Base-by-base conservation (phyloP, 73 alveolate genomes). In the Paramecium sexaurelia region DNA sequence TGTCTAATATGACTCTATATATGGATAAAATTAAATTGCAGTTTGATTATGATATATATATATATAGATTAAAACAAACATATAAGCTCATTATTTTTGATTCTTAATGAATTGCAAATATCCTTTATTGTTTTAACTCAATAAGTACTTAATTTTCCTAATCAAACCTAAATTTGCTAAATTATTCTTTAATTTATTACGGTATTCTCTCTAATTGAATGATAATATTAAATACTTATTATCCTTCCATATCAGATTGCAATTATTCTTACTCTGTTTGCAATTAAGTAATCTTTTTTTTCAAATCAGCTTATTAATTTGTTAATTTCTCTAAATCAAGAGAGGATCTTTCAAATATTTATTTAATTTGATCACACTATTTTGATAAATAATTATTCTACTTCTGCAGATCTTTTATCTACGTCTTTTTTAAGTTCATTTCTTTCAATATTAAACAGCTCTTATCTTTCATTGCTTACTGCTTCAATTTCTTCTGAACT, bases 341-440 rank as follows among this genome's bases (percentile, higher is more conserved):
- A 7, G 40, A 41, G 24, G 90, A 22, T 22, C 90, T 37, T 40
- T 78, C 90, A 20, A 22, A 78, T 37, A 78, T 78, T 24, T 17
- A 41, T 78, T 40, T 78, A 41, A 78, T 78, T 78, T 78, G 24
- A 29, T 78, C 90, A 22, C 75, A 78, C 90, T 78, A 78, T 3
- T 3, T 22, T 9, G 8, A 11, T 78, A 45, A 41, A 41, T 41
- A 13, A 4, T 11, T 6, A 22, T 7, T 8, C 11, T 78, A 78
- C 90, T 45, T 78, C 90, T 19, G 55, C 71, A 1, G 61, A 29
- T 78, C 90, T 78, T 40, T 78, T 78, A 24, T 78, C 90, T 9
- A 78, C 55, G 24, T 78, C 90, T 43, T 45, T 22, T 78, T 78
- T 78, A 20, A 78, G 55, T 24, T 78, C 68, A 41, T 39, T 41